Percentiles rank a stretch among this genome's conserved stretches.
Evolutionary conservation across 2,329 filamentous ascomycete genomes (phyloP).

Genomic region (Cordyceps militaris): DNA sequence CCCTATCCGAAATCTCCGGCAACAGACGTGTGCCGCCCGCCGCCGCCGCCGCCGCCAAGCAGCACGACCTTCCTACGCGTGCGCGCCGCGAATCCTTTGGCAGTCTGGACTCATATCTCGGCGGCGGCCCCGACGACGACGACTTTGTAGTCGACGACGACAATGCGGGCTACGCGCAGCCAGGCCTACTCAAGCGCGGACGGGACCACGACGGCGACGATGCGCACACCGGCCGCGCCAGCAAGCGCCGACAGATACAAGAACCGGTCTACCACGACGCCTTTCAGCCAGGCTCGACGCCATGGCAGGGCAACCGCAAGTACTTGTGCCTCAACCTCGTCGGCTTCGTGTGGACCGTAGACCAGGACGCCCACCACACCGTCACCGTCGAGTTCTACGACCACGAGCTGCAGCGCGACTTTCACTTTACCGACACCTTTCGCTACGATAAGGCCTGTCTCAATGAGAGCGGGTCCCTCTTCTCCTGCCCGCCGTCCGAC

Average conservation of each 20-base stretch:
- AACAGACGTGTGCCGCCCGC: slow-evolving; percentile 52
- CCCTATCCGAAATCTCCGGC: slow-evolving; percentile 60
- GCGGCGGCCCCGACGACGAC: slow-evolving; percentile 45
- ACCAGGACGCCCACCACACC: slow-evolving; percentile 88
- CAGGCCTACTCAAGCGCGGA: slow-evolving; percentile 40
- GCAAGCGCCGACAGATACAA: slow-evolving; percentile 43
- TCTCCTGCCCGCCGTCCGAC: slow-evolving; percentile 67
- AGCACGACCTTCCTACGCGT: slow-evolving; percentile 39
- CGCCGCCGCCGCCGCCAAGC: slow-evolving; percentile 36
- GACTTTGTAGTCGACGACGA: slow-evolving; percentile 95
- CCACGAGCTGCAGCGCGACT: slow-evolving; percentile 82
- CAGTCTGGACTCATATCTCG: slow-evolving; percentile 77
- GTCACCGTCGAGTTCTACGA: slow-evolving; percentile 98
- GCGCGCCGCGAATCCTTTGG: slow-evolving; percentile 60
- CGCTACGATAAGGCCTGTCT: slow-evolving; percentile 94
- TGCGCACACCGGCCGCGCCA: slow-evolving; percentile 32
- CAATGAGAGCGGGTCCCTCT: slow-evolving; percentile 75
- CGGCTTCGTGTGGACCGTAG: slow-evolving; percentile 94
- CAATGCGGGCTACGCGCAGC: slow-evolving; percentile 76
- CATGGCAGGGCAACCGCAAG: slow-evolving; percentile 89
- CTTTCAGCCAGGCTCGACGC: slow-evolving; percentile 91
- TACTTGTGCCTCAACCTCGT: slow-evolving; percentile 91
- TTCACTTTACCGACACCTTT: slow-evolving; percentile 95
- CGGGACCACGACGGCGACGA: slow-evolving; percentile 45
- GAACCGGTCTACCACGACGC: slow-evolving; percentile 68